phyloP scores from a whole-genome alignment of 768 basidiomycete species.

The Auricularia auricula-judae region DNA sequence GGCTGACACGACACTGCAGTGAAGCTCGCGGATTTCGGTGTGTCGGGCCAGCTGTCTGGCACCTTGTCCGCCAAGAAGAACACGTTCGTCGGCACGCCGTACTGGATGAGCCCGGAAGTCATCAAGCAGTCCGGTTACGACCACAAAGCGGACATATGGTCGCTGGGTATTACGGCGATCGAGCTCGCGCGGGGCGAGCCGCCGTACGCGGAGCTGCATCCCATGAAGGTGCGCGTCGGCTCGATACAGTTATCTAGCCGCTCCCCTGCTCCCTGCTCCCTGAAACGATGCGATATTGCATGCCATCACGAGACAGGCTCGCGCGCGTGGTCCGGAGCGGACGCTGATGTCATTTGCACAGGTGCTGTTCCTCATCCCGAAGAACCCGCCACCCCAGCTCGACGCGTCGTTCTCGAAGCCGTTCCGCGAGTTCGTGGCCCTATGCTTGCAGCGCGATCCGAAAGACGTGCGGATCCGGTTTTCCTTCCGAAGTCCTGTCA shows the following conservation, averaged over 20 bases:
- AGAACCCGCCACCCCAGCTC: slow-evolving; percentile 86
- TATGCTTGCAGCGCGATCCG: slow-evolving; percentile 90
- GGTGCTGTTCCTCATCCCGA: slow-evolving; percentile 97
- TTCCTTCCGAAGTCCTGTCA: too few species aligned
- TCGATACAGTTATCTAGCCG: too few species aligned
- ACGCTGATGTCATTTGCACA: slow-evolving; percentile 18
- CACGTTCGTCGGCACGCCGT: slow-evolving; percentile 94
- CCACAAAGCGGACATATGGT: slow-evolving; percentile 99
- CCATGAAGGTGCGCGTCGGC: slow-evolving; percentile 74
- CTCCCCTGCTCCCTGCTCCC: too few species aligned
- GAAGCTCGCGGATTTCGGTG: slow-evolving; percentile 97
- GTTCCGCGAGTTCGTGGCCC: slow-evolving; percentile 89
- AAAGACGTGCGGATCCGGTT: slow-evolving; percentile 48
- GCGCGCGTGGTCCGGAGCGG: not conserved
- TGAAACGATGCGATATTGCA: too few species aligned
- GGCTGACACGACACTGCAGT: slow-evolving; percentile 29
- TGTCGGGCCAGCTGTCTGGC: slow-evolving; percentile 92
- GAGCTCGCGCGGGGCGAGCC: slow-evolving; percentile 97
- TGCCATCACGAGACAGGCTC: not conserved
- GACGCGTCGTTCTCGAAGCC: slow-evolving; percentile 87
- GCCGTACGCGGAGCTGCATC: slow-evolving; percentile 95
- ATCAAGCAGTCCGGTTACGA: slow-evolving; percentile 99
- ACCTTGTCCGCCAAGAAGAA: slow-evolving; percentile 93
- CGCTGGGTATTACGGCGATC: slow-evolving; percentile 92
- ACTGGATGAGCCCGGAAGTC: slow-evolving; percentile 99